Percentiles rank a stretch among this genome's conserved stretches.
These are phyloP conservation scores for Allium fistulosum DNA, from an alignment of 106 monocot genomes.

Conservation along the genomic window DNA sequence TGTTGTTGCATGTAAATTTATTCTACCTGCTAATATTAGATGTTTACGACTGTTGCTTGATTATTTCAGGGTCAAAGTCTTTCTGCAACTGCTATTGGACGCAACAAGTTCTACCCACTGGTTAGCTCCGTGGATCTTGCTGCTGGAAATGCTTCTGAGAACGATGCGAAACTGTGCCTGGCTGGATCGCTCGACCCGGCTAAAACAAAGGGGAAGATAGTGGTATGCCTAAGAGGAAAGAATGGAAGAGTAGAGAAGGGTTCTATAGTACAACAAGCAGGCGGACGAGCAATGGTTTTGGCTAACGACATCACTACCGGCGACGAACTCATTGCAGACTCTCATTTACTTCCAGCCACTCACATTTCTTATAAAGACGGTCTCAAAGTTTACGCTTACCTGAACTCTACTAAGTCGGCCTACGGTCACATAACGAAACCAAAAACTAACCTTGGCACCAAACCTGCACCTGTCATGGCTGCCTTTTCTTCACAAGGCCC, in stretches of 20 bases:
- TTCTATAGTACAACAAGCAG: constrained; percentile 12
- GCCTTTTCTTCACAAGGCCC: constrained; percentile 65
- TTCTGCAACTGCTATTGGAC: constrained; percentile 5
- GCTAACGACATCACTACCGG: constrained; percentile 18
- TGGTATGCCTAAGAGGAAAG: constrained; percentile 20
- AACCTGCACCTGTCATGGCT: constrained; percentile 55
- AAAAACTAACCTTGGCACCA: constrained; percentile 25
- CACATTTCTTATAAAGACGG: constrained; percentile 29
- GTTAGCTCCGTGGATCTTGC: constrained; percentile 11
- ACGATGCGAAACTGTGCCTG: constrained; percentile 17
- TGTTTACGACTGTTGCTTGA: not conserved
- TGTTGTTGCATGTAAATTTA: not conserved
- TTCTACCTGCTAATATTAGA: not conserved
- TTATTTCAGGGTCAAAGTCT: constrained; percentile 22
- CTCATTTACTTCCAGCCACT: constrained; percentile 31
- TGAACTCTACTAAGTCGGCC: constrained; percentile 28
- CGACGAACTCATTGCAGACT: constrained; percentile 30
- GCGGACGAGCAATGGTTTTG: constrained; percentile 34
- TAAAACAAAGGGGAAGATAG: constrained; percentile 41
- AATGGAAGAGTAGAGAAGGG: constrained; percentile 24
- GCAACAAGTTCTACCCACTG: constrained; percentile 15
- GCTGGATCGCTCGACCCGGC: constrained; percentile 16
- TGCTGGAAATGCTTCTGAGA: constrained; percentile 5
- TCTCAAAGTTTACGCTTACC: constrained; percentile 19
- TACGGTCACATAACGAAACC: constrained; percentile 30